Evolutionary conservation across 192 early-diverging fungal species (phyloP).

Genomic region (Podila epicladia): DNA sequence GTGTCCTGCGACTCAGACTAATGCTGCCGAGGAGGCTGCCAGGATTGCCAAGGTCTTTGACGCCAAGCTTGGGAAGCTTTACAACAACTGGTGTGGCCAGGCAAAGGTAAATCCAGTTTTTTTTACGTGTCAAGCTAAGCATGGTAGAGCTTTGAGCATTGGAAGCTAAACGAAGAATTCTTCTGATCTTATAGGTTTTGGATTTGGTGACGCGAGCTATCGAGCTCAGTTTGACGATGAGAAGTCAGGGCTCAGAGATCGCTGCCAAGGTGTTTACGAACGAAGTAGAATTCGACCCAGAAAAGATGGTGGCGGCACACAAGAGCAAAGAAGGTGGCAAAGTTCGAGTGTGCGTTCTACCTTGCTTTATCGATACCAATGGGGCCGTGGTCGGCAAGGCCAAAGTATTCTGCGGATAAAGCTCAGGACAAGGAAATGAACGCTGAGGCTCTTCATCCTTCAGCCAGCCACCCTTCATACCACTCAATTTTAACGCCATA

Average conservation of each 20-base stretch:
- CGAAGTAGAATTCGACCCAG: slow-evolving; percentile 33
- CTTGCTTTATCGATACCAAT: slow-evolving; percentile 49
- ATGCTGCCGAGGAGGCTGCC: slow-evolving; percentile 31
- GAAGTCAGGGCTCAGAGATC: slow-evolving; percentile 51
- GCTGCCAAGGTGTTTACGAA: slow-evolving; percentile 13
- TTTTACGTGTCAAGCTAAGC: no score
- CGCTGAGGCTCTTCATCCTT: no score
- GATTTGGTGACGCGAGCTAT: slow-evolving; percentile 51
- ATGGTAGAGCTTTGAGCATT: no score
- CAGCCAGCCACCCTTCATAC: no score
- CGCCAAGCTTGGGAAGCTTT: slow-evolving; percentile 30
- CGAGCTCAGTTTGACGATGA: slow-evolving; percentile 55
- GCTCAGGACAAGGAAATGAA: no score
- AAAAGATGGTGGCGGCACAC: slow-evolving; percentile 43
- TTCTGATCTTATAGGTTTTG: slow-evolving; percentile 25
- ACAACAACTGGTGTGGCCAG: slow-evolving; percentile 46
- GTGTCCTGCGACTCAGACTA: slow-evolving; percentile 19
- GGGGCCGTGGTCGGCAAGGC: slow-evolving; percentile 46
- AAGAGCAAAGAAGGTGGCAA: slow-evolving; percentile 49
- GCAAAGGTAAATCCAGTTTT: slow-evolving; percentile 38
- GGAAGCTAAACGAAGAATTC: background rate
- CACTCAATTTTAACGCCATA: no score
- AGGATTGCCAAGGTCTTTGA: slow-evolving; percentile 40
- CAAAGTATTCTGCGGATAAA: slow-evolving; percentile 47
- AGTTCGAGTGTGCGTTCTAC: slow-evolving; percentile 44